These are phyloP conservation scores for Cyberlindnera mississippiensis DNA, from an alignment of 805 yeast species.

Conservation along the genomic window DNA sequence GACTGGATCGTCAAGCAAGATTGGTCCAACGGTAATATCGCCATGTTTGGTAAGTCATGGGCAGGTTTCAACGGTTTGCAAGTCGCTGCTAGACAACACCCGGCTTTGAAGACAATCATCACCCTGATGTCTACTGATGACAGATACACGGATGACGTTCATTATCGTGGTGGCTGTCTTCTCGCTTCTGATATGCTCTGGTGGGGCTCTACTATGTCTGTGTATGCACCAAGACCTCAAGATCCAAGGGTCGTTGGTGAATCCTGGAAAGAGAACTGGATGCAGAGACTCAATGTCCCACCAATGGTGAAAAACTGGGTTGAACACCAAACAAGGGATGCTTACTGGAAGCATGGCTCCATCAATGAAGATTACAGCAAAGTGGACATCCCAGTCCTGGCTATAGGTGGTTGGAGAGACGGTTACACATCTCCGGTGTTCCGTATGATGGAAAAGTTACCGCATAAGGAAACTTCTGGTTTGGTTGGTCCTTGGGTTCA, in stretches of 20 bases:
- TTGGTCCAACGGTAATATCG: conserved; percentile 45
- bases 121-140: conserved; percentile 46
- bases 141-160: conserved; percentile 46
- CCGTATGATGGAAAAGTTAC: conserved; percentile 38
- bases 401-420: conserved; percentile 46
- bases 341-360: conserved; percentile 46
- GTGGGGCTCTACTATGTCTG: conserved; percentile 48
- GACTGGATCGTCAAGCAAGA: conserved; percentile 38
- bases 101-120: conserved; percentile 40
- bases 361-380: conserved; percentile 37
- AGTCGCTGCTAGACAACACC: conserved; percentile 44
- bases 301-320: conserved; percentile 43
- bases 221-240: conserved; percentile 43
- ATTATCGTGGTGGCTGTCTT: conserved; percentile 44
- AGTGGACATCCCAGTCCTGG: conserved; percentile 40
- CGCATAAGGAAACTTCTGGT: conserved; percentile 31
- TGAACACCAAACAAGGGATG: conserved; percentile 41
- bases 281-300: conserved; percentile 33
- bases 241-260: conserved; percentile 39
- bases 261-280: conserved; percentile 40
- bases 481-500: conserved; percentile 48
- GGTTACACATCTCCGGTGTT: conserved; percentile 44
- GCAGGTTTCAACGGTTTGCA: conserved; percentile 46
- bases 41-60: conserved; percentile 48
- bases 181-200: conserved; percentile 44